Evolutionary conservation across 441 rosid genomes (phyloP).

Genomic region (Arabidopsis lyrata): DNA sequence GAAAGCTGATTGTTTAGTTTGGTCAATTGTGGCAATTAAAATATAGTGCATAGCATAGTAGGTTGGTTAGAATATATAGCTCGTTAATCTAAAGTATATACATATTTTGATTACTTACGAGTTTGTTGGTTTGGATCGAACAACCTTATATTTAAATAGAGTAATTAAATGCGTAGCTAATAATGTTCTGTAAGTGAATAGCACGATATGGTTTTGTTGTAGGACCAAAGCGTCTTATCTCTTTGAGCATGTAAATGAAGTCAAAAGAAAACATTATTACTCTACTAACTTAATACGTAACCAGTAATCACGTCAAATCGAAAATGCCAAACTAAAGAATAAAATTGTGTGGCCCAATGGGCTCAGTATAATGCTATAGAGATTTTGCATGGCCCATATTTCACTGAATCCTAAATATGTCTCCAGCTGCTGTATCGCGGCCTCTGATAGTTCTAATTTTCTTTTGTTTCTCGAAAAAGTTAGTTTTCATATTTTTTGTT

Average conservation of each 20-base stretch:
- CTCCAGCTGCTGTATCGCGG: not conserved
- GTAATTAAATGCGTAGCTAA: constrained; percentile 21
- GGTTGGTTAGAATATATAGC: not conserved
- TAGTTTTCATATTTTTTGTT: not conserved
- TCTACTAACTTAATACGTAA: not conserved
- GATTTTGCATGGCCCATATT: constrained; percentile 6
- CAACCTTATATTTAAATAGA: constrained; percentile 6
- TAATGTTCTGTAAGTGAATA: constrained; percentile 28
- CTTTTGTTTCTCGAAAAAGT: not conserved
- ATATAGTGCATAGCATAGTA: not conserved
- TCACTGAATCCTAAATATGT: not conserved
- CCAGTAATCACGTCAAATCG: not conserved
- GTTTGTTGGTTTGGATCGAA: constrained; percentile 29
- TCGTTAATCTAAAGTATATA: constrained; percentile 3
- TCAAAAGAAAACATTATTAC: constrained; percentile 26
- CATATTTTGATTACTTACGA: not conserved
- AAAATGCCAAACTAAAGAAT: not conserved
- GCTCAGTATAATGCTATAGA: not conserved
- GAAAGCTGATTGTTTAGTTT: constrained; percentile 6
- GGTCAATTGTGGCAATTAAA: not conserved
- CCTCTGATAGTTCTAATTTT: not conserved
- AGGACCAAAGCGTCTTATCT: constrained; percentile 21
- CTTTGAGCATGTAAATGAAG: constrained; percentile 15
- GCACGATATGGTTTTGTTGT: constrained; percentile 39
- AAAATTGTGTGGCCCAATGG: constrained; percentile 17